Evolutionary conservation across 2,329 filamentous ascomycete genomes (phyloP), one percentile per base, ranked within the genome.

Genomic region (Microcera coccophila): DNA sequence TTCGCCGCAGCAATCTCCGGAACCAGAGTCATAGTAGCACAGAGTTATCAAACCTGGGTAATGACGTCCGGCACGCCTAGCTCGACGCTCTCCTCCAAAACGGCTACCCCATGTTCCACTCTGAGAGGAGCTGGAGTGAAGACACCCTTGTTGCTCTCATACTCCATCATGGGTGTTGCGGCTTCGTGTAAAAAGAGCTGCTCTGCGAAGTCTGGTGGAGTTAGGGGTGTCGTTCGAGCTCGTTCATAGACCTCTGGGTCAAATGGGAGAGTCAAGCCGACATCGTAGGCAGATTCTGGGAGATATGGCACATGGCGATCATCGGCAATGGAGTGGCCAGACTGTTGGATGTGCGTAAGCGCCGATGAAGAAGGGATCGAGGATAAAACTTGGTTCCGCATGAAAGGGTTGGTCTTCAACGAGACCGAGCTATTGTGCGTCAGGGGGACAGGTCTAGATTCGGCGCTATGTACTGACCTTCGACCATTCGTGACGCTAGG

Each of bases 21-120:
- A 36, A 36, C 28, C 11, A 14, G 17, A 4, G 11, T 12, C 28
- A 36, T 36, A 9, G 8, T 8, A 4, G n/a, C n/a, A n/a, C n/a
- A n/a, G n/a, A n/a, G n/a, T n/a, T 7, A 14, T 49, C 40, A 64
- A 14, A 49, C 47, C 26, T 62, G 53, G 17, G 65, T 69, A 29
- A 74, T 57, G 16, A 74, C 49, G 53, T 76, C 73, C 3, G 72
- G 62, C 21, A 69, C 57, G 15, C 72, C 69, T 22, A 68, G 61
- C 47, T 71, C 70, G 14, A 78, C 69, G 33, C 71, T 74, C 56
- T 81, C 78, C 54, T 82, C 78, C 3, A 73, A 72, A 19, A 82
- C 58, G 2, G 77, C 76, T 4, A 82, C 65, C 2, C 78, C 78
- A 14, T 72, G 68, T 4, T 68, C 64, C 2, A 79, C 72, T 21